Evolutionary conservation across 2,329 filamentous ascomycete species (phyloP).

Genomic region (Thielaviopsis musarum): DNA sequence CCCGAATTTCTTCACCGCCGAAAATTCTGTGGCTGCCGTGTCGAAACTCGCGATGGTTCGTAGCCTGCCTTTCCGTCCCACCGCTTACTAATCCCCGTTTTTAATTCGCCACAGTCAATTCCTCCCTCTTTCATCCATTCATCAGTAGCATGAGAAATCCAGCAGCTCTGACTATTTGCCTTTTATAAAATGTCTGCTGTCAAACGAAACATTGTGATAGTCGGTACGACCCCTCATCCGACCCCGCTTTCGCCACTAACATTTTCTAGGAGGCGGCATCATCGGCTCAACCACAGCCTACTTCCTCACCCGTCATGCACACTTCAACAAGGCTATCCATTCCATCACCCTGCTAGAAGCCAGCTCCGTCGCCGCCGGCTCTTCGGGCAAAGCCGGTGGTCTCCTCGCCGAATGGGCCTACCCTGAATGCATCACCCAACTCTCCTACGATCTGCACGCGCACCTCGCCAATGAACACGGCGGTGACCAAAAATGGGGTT

Average conservation of each 20-base stretch:
- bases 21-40: too few species aligned
- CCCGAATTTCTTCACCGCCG: too few species aligned
- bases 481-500: constrained; percentile 71
- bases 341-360: constrained; percentile 79
- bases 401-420: constrained; percentile 86
- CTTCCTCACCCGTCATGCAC: constrained; percentile 71
- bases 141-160: too few species aligned
- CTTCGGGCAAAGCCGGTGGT: constrained; percentile 88
- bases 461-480: constrained; percentile 72
- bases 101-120: too few species aligned
- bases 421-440: constrained; percentile 62
- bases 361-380: constrained; percentile 68
- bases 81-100: too few species aligned
- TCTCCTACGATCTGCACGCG: constrained; percentile 70
- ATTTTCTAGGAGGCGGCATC: constrained; percentile 55
- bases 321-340: constrained; percentile 58
- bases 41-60: too few species aligned
- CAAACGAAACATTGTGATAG: constrained; percentile 29
- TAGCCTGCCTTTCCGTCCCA: too few species aligned
- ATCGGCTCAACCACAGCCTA: constrained; percentile 88
- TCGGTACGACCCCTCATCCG: constrained; percentile 22
- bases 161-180: background rate
- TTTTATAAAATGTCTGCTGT: background rate
- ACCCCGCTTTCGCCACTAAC: background rate
- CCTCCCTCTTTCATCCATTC: too few species aligned